Conservation (phyloP, 1,139 yeast genomes). For the Candida mesenterica region DNA sequence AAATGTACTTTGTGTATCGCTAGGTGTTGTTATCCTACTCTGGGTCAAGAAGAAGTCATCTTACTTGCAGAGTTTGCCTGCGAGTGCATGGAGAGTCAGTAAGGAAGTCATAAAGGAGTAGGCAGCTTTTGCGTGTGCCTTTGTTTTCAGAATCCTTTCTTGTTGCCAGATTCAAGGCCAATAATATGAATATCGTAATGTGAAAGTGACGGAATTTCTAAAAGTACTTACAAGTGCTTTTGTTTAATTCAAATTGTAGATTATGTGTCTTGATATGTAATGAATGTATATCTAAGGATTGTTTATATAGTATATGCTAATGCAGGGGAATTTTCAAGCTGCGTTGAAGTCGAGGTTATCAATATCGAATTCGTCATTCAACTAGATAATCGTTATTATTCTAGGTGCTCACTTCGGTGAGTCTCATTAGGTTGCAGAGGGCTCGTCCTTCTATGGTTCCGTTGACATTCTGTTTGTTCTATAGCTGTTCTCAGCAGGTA, state of each 20-base stretch:
- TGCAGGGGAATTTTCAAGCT: background rate
- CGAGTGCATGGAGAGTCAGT: conserved; percentile 64
- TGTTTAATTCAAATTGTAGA: too few species aligned
- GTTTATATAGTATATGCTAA: background rate
- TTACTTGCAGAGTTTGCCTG: conserved; percentile 61
- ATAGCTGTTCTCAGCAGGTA: conserved; percentile 9
- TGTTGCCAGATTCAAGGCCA: too few species aligned
- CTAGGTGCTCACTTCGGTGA: background rate
- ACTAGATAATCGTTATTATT: too few species aligned
- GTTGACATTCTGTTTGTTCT: conserved; percentile 2
- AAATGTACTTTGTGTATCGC: conserved; percentile 62
- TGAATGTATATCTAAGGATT: background rate
- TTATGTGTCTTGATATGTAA: too few species aligned
- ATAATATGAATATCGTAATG: too few species aligned
- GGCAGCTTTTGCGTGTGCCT: too few species aligned
- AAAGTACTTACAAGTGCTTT: too few species aligned
- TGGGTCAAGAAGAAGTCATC: conserved; percentile 65
- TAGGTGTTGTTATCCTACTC: conserved; percentile 68
- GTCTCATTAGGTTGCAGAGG: background rate
- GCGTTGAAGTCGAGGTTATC: background rate
- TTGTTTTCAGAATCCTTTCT: too few species aligned
- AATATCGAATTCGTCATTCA: too few species aligned
- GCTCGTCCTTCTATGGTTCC: background rate
- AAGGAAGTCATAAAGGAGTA: conserved; percentile 1
- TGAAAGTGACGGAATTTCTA: too few species aligned